A percentile compares a stretch with the other conserved stretches of the same genome.
These are phyloP conservation scores for Basidiobolus meristosporus DNA, from an alignment of 371 early-diverging fungal genomes.

Conservation along the genomic window DNA sequence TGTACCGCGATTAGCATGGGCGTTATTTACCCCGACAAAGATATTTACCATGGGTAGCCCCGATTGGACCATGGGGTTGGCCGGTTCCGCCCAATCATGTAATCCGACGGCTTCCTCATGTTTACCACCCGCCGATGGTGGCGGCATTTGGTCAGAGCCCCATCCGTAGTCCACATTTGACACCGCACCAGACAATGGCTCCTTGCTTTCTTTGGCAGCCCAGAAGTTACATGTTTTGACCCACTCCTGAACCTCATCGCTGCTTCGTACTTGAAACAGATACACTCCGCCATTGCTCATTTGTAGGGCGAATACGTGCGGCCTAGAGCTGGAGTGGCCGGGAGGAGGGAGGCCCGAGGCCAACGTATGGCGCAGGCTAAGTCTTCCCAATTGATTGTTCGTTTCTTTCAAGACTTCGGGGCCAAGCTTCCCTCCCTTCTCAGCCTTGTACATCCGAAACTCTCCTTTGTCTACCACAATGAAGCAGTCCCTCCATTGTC, in stretches of 20 bases:
- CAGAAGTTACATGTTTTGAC: slow-evolving; percentile 71
- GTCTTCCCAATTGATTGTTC: slow-evolving; percentile 25
- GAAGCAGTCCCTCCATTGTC: slow-evolving; percentile 72
- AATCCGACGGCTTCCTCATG: too few relatives aligned
- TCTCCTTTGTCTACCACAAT: slow-evolving; percentile 53
- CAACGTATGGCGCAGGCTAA: slow-evolving; percentile 52
- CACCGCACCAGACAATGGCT: slow-evolving; percentile 65
- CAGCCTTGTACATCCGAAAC: slow-evolving; percentile 56
- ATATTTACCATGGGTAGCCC: too few relatives aligned
- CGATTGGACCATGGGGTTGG: too few relatives aligned
- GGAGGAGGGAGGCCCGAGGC: slow-evolving; percentile 65
- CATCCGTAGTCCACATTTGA: slow-evolving; percentile 82
- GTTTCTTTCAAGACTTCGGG: slow-evolving; percentile 12
- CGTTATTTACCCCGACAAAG: too few relatives aligned
- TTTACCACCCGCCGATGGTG: too few relatives aligned
- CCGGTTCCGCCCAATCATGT: too few relatives aligned
- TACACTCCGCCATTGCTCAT: slow-evolving; percentile 57
- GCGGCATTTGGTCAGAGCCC: too few relatives aligned
- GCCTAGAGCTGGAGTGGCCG: slow-evolving; percentile 54
- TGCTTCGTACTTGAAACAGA: slow-evolving; percentile 53
- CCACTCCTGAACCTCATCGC: slow-evolving; percentile 56
- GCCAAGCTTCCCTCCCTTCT: slow-evolving; percentile 11
- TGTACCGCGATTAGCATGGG: too few relatives aligned
- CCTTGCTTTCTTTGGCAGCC: slow-evolving; percentile 75
- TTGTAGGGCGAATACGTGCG: slow-evolving; percentile 64